Evolutionary conservation across 495 filamentous ascomycete species (phyloP), one percentile per base, ranked within the genome.

Genomic region (Penicillium bialowiezense): DNA sequence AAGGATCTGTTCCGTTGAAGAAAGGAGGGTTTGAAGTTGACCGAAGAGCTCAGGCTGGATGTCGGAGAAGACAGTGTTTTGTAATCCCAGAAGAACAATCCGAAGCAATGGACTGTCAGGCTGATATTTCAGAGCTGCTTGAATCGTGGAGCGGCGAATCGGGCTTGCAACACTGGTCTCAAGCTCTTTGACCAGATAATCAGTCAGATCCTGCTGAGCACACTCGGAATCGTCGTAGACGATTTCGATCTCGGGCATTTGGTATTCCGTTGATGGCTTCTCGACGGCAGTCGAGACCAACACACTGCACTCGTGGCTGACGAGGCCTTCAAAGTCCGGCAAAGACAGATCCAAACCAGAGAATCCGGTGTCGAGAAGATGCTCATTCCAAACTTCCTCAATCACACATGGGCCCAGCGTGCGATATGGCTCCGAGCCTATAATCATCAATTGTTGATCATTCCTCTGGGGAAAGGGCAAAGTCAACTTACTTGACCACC

Each of bases 361-460:
- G 43, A 66, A 69, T 0, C 54, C 54, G 3, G 47, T 52, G 17
- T 54, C 17, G 12, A 13, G 7, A 8, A 69, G 40, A 4, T 51
- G 19, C 5, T 39, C 32, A 8, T 65, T 38, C 63, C 65, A 69
- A 13, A 42, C 18, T 3, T 26, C 18, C 19, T 51, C 45, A 14
- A 39, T 38, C 3, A 65, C 38, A 10, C 51, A 51, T 6, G 62
- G 62, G 13, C 57, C 48, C 13, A 21, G 18, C 20, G 36, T 45
- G 33, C 40, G 52, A 23, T 57, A 50, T 19, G 44, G 13, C 10
- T 60, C 57, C 7, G 38, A 43, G 1, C 23, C 23, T 26, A 4
- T 8, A 3, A 26, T 8, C 3, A 26, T 19, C 10, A n/a, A 41
- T 32, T 31, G 31, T 26, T 2, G 23, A 10, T 7, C 39, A 20